phyloP scores from a whole-genome alignment of 1,284 basidiomycete genomes.

The Cerioporus squamosus region DNA sequence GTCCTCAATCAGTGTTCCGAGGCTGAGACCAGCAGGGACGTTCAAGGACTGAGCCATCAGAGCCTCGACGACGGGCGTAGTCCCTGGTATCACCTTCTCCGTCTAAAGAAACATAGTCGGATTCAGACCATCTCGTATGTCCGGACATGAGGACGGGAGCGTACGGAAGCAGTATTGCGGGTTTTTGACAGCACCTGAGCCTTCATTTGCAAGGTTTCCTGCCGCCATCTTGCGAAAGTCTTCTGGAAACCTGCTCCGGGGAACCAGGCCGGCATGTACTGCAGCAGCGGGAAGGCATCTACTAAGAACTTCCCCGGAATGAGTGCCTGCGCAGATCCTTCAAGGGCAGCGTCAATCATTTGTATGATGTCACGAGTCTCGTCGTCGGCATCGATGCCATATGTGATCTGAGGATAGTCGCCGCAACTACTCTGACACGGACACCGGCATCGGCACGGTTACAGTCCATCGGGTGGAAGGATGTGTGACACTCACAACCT shows the following conservation, averaged over 20 bases:
- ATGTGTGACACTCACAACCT: background rate
- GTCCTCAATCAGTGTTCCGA: background rate
- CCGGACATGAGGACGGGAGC: no score
- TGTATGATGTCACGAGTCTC: background rate
- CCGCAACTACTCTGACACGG: background rate
- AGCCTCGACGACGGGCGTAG: no score
- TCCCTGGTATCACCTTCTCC: no score
- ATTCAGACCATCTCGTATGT: no score
- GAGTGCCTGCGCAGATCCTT: background rate
- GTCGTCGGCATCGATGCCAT: conserved; percentile 11
- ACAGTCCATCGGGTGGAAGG: no score
- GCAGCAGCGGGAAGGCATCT: conserved; percentile 19
- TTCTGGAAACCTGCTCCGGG: conserved; percentile 27
- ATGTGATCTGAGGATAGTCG: conserved; percentile 11
- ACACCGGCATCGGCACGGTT: no score
- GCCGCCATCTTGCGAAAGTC: conserved; percentile 28
- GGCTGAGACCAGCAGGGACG: no score
- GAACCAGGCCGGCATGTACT: conserved; percentile 5
- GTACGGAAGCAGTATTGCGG: background rate
- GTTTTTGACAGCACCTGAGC: background rate
- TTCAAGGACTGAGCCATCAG: no score
- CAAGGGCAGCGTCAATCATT: background rate
- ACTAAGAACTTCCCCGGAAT: background rate
- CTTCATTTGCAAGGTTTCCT: conserved; percentile 2
- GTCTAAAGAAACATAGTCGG: background rate